Percentiles rank a stretch among this genome's conserved stretches.
phyloP scores from a whole-genome alignment of 2,329 filamentous ascomycete genomes.

The Pseudogymnoascus sp. region DNA sequence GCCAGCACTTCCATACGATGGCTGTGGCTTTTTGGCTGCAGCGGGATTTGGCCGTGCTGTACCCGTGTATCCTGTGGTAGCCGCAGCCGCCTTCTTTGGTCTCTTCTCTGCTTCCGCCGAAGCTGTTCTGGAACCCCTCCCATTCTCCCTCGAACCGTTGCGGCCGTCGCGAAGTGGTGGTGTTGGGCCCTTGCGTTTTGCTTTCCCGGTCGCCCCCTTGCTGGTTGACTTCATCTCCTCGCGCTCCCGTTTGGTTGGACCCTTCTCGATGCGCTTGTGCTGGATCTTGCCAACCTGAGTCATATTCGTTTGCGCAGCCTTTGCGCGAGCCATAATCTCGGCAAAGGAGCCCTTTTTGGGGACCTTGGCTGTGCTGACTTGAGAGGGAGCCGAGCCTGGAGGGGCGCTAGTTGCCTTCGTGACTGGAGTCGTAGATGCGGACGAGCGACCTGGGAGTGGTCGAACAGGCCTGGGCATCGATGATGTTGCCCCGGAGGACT shows the following conservation, averaged over 20 bases:
- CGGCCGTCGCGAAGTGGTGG: constrained; percentile 15
- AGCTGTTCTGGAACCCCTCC: constrained; percentile 23
- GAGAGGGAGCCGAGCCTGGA: neutral
- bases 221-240: constrained; percentile 24
- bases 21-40: constrained; percentile 25
- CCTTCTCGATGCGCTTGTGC: constrained; percentile 63
- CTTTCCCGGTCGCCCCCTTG: constrained; percentile 19
- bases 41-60: constrained; percentile 53
- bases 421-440: constrained; percentile 30
- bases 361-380: constrained; percentile 23
- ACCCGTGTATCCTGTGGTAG: constrained; percentile 59
- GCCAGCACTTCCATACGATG: constrained; percentile 17
- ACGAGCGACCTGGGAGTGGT: constrained; percentile 4
- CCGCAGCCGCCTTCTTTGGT: constrained; percentile 51
- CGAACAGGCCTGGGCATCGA: constrained; percentile 25
- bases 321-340: constrained; percentile 65
- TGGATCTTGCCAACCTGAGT: constrained; percentile 64
- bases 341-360: constrained; percentile 69
- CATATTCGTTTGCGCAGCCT: constrained; percentile 54
- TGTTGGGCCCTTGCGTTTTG: constrained; percentile 17
- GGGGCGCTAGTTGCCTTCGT: constrained; percentile 28
- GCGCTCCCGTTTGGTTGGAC: constrained; percentile 45
- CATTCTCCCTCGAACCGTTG: constrained; percentile 14
- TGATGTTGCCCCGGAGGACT: constrained; percentile 17
- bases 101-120: constrained; percentile 43